These are phyloP conservation scores for Skeletonema costatum DNA, from an alignment of 108 stramenopile species.

Conservation along the genomic window DNA sequence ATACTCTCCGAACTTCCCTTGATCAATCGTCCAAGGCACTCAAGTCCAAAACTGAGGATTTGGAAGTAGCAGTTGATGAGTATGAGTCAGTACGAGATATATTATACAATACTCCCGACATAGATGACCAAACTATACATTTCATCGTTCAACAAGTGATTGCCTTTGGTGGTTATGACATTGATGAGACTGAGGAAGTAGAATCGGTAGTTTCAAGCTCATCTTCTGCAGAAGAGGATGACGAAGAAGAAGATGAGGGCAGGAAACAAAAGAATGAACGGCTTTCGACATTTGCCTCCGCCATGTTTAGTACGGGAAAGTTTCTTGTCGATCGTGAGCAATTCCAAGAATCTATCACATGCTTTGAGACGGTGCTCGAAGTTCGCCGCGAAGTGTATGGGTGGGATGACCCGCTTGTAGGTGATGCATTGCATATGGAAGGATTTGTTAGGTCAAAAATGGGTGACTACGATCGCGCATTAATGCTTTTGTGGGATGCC, in stretches of 20 bases:
- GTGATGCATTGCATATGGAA: conserved; percentile 47
- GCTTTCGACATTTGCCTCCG: conserved; percentile 36
- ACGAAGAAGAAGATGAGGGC: background rate
- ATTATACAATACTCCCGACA: conserved; percentile 28
- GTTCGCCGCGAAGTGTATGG: conserved; percentile 38
- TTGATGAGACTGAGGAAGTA: conserved; percentile 20
- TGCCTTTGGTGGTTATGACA: background rate
- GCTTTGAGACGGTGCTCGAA: conserved; percentile 43
- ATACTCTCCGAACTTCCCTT: conserved; percentile 18
- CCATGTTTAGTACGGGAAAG: conserved; percentile 36
- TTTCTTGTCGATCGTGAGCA: conserved; percentile 42
- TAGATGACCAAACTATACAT: conserved; percentile 42
- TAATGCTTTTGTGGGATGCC: conserved; percentile 45
- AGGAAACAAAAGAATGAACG: conserved; percentile 18
- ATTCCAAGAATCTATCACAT: conserved; percentile 35
- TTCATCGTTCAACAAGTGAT: conserved; percentile 27
- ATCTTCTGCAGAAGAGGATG: conserved; percentile 1
- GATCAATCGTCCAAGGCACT: conserved; percentile 23
- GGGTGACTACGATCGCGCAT: conserved; percentile 44
- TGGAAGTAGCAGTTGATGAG: conserved; percentile 32
- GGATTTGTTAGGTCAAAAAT: conserved; percentile 37
- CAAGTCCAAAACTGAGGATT: conserved; percentile 25
- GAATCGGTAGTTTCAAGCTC: conserved; percentile 24
- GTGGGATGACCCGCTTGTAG: conserved; percentile 49
- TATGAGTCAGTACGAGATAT: conserved; percentile 19